phyloP scores from a whole-genome alignment of 305 asterid genomes.

The Fraxinus velutina region DNA sequence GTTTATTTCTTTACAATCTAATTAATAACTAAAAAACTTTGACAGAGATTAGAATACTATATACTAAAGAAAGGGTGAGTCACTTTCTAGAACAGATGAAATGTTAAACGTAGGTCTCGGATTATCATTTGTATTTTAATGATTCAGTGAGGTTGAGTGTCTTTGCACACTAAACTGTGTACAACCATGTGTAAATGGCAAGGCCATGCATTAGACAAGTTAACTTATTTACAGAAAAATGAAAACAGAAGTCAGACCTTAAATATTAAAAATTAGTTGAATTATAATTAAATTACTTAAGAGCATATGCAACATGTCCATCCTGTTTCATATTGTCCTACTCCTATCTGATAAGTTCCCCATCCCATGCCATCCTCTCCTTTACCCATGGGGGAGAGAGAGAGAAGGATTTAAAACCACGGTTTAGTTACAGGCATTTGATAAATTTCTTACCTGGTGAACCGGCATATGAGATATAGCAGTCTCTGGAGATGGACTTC shows the following conservation, averaged over 20 bases:
- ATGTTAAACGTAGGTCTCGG: background rate
- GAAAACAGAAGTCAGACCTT: background rate
- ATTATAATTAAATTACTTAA: constrained; percentile 3
- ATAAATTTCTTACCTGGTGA: constrained; percentile 63
- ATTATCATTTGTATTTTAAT: background rate
- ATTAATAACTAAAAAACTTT: constrained; percentile 5
- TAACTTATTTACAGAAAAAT: background rate
- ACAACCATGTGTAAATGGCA: background rate
- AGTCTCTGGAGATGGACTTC: constrained; percentile 73
- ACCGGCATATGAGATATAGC: constrained; percentile 72
- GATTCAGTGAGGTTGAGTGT: background rate
- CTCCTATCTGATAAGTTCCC: background rate
- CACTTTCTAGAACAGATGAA: background rate
- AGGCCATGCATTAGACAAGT: constrained; percentile 1
- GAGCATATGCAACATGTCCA: background rate
- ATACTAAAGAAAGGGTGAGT: background rate
- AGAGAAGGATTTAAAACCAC: background rate
- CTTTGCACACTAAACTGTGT: background rate
- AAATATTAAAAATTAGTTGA: background rate
- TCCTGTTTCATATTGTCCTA: background rate
- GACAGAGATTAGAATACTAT: background rate
- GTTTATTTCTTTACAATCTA: constrained; percentile 22
- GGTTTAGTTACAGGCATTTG: background rate
- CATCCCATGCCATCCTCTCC: background rate
- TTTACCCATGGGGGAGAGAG: background rate